Base-by-base conservation (phyloP, 192 early-diverging fungal genomes). In the Umbelopsis sp. region DNA sequence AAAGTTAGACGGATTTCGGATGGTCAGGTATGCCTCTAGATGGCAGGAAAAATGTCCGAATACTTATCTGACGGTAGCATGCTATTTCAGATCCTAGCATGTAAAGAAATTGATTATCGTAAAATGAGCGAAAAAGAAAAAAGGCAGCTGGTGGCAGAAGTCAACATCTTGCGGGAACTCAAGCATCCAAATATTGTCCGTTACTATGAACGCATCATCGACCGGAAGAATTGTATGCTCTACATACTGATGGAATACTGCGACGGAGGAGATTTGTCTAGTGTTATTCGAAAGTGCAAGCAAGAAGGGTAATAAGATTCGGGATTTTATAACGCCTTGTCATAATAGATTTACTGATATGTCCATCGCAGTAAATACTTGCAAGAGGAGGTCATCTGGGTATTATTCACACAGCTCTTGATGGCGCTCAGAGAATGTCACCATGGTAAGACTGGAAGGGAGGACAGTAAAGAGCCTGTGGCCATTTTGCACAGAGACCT, bases 211-310 rank as follows among this genome's bases (percentile, higher is more conserved):
- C 79, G 91, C 8, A 82, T 84, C 37, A 87, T 93, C 12, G 90
- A 93, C 74, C 74, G 84, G 37, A 81, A 83, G 23, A 84, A 86
- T 70, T 86, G 76, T 66, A 75, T 88, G 72, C 91, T 93, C 11
- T 90, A 91, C 74, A 93, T 93, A 52, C 80, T 91, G 47, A 93
- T 93, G 91, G 90, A 91, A 68, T 90, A 90, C 75, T 91, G 90
- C 68, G 90, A 91, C 74, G 89, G 89, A 44, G 90, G 88, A 0
- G 90, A 93, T 76, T 78, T 92, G 33, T 82, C 91, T 8, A 71
- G 81, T 2, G 81, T 92, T 44, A 91, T 92, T 67, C 78, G 81
- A 73, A 79, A 82, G 33, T 90, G 87, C 74, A 86, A 78, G 66
- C 87, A 90, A 52, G 82, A 82, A 66, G 58, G 37, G 84, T 86